A percentile compares a stretch with the other conserved stretches of the same genome.
Evolutionary conservation across 1,139 yeast species (phyloP).

Genomic region (Yamadazyma spencermartinsiae): DNA sequence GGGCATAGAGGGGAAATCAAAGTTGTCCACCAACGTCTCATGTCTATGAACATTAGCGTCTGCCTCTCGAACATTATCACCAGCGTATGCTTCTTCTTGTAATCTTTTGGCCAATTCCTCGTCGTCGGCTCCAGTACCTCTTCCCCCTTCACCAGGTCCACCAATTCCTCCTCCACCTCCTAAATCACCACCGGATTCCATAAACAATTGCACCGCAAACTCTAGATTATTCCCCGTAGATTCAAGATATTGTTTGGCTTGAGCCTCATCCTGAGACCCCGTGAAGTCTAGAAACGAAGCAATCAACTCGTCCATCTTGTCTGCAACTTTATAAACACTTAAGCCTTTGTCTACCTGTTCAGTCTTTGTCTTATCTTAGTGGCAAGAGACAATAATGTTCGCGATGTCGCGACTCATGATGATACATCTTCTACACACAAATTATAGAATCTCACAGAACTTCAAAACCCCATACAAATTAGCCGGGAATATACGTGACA

Average conservation of each 20-base stretch:
- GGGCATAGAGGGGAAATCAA: conserved; percentile 6
- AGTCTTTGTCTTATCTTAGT: neutral
- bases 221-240: conserved; percentile 80
- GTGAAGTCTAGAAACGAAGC: conserved; percentile 86
- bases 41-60: conserved; percentile 80
- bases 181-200: conserved; percentile 52
- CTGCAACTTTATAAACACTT: neutral
- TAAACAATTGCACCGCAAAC: conserved; percentile 79
- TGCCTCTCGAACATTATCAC: conserved; percentile 51
- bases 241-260: conserved; percentile 78
- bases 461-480: too few species aligned
- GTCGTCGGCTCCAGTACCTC: conserved; percentile 33
- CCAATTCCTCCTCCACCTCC: conserved; percentile 9
- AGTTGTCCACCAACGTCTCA: conserved; percentile 65
- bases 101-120: conserved; percentile 62
- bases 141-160: conserved; percentile 12
- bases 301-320: conserved; percentile 16
- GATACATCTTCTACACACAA: too few species aligned
- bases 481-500: too few species aligned
- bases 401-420: too few species aligned
- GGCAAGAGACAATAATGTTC: neutral
- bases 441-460: too few species aligned
- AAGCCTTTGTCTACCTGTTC: neutral
- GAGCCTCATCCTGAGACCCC: conserved; percentile 63
- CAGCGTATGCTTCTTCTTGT: conserved; percentile 62